Conservation (phyloP, 495 filamentous ascomycete genomes). For the Lindgomyces ingoldianus region DNA sequence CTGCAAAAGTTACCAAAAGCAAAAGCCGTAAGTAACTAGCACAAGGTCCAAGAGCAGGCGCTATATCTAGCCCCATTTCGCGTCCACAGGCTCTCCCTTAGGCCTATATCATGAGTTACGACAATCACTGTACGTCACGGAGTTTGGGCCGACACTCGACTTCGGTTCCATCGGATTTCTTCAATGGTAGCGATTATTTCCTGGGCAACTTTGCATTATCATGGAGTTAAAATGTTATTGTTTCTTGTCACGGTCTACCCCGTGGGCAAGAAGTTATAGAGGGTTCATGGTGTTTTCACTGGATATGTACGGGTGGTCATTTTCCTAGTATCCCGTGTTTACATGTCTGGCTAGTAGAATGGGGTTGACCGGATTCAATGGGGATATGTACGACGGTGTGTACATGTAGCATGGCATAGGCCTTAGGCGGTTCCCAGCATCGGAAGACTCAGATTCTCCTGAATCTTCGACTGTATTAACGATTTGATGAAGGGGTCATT, state of each 20-base stretch:
- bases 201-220: not conserved
- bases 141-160: not conserved
- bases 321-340: too few relatives aligned
- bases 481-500: not conserved
- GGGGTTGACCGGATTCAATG: too few relatives aligned
- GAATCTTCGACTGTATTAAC: not conserved
- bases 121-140: not conserved
- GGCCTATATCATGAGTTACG: constrained; percentile 8
- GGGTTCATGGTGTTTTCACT: not conserved
- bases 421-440: not conserved
- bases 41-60: not conserved
- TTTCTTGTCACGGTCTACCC: not conserved
- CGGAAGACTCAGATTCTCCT: not conserved
- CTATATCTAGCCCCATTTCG: not conserved
- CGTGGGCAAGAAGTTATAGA: not conserved
- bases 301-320: not conserved
- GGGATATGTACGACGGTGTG: too few relatives aligned
- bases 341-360: too few relatives aligned
- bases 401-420: not conserved
- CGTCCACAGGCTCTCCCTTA: not conserved
- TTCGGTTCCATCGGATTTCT: not conserved
- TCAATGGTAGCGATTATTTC: not conserved
- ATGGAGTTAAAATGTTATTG: not conserved
- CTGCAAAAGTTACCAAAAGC: constrained; percentile 32
- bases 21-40: constrained; percentile 26